Base-by-base conservation (phyloP, 2,329 filamentous ascomycete genomes). In the Alternaria sp. region DNA sequence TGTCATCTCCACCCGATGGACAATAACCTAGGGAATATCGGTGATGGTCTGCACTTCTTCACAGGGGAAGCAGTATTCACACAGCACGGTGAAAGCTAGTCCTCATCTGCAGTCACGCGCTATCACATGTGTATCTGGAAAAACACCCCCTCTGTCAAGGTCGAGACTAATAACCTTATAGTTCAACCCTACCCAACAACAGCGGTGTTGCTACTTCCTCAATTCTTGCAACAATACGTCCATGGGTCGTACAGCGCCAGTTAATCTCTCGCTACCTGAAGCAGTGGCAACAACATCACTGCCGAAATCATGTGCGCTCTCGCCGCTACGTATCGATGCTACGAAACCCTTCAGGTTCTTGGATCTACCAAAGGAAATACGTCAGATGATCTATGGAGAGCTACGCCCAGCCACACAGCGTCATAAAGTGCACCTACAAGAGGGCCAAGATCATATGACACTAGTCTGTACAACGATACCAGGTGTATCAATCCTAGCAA, bases 351-450 rank as follows among this genome's bases (percentile, higher is more conserved):
- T 62, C 36, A 39, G 49, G 5, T 30, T 65, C 16, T 43, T 65
- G 5, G 51, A 58, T n/a, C 43, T 63, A 4, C 54, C 60, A 14
- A 54, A 53, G 34, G 63, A 63, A 4, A 41, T 65, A 8, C 60
- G 60, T 4, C 43, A 61, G 24, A 56, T 61, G 46, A 42, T 65
- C 2, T 63, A 63, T 30, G 47, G 55, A 1, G 11, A 61, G 20
- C 28, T 67, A 12, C 16, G 14, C 4, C 28, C 51, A 18, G n/a
- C 9, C 4, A 49, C 41, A 22, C 42, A 26, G 3, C 28, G 36
- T 9, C 39, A 51, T 20, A 20, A 3, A 6, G 11, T 63, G 3
- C 53, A 41, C 5, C 41, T 65, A 1, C 14, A 32, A 5, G 20
- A 41, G 4, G 30, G 7, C 0, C 36, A 24, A 14, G 28, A 58